Base-by-base conservation (phyloP, 2,329 filamentous ascomycete genomes). In the Talaromyces sp. region DNA sequence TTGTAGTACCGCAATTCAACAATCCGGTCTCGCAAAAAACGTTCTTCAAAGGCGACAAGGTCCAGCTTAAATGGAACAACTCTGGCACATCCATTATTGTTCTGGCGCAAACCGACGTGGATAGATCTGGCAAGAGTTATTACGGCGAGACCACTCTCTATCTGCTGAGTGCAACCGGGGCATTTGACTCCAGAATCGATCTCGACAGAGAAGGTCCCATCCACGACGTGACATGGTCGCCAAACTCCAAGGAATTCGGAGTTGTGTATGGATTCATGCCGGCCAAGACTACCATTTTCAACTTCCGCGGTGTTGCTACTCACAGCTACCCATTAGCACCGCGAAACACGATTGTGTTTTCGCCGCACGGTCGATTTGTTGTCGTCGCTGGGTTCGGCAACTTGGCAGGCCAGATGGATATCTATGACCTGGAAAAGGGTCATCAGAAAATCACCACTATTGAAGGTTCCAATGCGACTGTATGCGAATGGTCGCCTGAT, bases 1-100 rank as follows among this genome's bases (percentile, higher is more conserved):
- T 89, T 79, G 91, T 93, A 65, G 89, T 97, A 36, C 93, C 94
- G 41, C 83, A 94, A 66, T 97, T 97, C 77, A 83, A 77, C 63
- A 80, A 79, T 55, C 87, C 92, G 4, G 86, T 96, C 52, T 97
- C 93, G 39, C 93, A 97, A 73, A 99, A 99, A 86, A 97, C 89
- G 1, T 99, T 99, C 73, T 99, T 91, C 85, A 99, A 99, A 80
- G 92, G 92, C 63, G 94, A 99, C 80, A 97, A 97, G 80, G 93
- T 99, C 50, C 91, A 97, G 76, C 80, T 99, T 70, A 97, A 97
- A 80, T 99, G 94, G 94, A 99, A 99, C 77, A 84, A 88, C 65
- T 81, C 91, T 62, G 94, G 94, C 55, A 96, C 92, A 37, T 93
- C 88, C 72, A 77, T 97, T 71, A 89, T 99, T 69, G 93, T 97